phyloP scores from a whole-genome alignment of 2,329 filamentous ascomycete genomes.

The Alternaria triticimaculans region DNA sequence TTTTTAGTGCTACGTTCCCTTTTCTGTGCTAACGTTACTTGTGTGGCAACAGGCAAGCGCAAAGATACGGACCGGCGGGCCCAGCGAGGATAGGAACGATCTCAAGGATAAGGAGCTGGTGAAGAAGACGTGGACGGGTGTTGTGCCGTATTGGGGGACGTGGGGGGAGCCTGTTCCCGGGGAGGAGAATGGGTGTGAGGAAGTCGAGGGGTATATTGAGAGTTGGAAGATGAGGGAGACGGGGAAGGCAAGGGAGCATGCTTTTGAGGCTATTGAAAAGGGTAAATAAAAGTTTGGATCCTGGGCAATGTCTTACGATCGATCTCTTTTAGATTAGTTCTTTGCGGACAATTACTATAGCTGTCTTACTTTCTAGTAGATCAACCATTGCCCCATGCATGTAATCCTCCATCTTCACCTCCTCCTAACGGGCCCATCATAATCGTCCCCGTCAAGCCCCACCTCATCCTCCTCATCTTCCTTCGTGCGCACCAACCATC shows the following conservation, averaged over 20 bases:
- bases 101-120: conserved; percentile 33
- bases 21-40: no score
- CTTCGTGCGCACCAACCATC: no score
- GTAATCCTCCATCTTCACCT: no score
- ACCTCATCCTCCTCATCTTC: no score
- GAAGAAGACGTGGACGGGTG: conserved; percentile 42
- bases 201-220: conserved; percentile 68
- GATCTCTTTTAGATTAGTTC: no score
- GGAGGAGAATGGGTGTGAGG: conserved; percentile 52
- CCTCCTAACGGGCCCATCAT: no score
- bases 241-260: conserved; percentile 22
- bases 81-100: conserved; percentile 44
- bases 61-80: conserved; percentile 43
- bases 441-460: no score
- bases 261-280: conserved; percentile 31
- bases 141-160: conserved; percentile 43
- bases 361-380: no score
- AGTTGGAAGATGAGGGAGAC: conserved; percentile 44
- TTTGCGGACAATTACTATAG: no score
- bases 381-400: no score
- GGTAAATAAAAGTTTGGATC: background rate
- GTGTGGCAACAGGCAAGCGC: conserved; percentile 24
- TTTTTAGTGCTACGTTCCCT: no score
- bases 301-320: no score
- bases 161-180: conserved; percentile 42